Conservation (phyloP, 75 land plant genomes). For the Ceratopteris richardii region DNA sequence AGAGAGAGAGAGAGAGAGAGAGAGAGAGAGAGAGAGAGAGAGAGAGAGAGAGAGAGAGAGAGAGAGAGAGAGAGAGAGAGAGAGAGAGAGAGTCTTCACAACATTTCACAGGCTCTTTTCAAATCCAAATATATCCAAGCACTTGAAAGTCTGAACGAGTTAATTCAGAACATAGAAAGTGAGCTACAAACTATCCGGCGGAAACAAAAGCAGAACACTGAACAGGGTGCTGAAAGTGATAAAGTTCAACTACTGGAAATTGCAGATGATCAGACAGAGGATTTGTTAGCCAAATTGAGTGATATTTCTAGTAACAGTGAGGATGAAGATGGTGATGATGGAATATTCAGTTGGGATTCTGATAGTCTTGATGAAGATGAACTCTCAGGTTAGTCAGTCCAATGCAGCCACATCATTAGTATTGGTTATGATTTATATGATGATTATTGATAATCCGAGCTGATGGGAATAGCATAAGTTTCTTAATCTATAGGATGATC, state of each 20-base stretch:
- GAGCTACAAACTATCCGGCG: constrained; percentile 7
- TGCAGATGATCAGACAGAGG: no score
- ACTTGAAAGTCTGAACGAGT: constrained; percentile 66
- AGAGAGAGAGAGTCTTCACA: no score
- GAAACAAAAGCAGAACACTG: not conserved
- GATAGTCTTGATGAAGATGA: not conserved
- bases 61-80: no score
- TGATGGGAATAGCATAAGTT: not conserved
- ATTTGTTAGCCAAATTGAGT: no score
- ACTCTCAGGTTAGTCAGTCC: not conserved
- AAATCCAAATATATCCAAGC: constrained; percentile 93
- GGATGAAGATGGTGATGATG: not conserved
- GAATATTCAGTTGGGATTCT: not conserved
- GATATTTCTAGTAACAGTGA: no score
- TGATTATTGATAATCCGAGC: not conserved
- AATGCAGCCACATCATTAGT: not conserved
- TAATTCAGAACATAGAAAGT: constrained; percentile 45
- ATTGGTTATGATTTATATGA: not conserved
- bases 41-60: no score
- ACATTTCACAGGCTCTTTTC: constrained; percentile 74
- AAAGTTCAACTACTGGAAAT: not conserved
- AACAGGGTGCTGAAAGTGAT: not conserved
- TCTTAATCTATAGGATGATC: not conserved
- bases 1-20: no score
- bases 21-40: no score